A percentile compares a stretch with the other conserved stretches of the same genome.
These are phyloP conservation scores for Acacia pycnantha DNA, from an alignment of 331 rosid genomes.

Conservation along the genomic window DNA sequence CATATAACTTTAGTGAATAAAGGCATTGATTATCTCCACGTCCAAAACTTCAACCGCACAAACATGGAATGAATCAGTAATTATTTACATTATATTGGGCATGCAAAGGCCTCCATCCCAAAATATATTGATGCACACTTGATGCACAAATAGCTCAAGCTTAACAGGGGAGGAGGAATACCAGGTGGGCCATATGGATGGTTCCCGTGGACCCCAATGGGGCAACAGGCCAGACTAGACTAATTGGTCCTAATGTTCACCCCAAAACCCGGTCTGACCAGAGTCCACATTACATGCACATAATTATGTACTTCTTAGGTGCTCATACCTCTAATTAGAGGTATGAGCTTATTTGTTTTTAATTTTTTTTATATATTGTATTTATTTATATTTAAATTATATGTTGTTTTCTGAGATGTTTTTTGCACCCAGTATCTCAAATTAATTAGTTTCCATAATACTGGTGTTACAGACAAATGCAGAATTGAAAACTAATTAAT, in stretches of 20 bases:
- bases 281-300: too few species aligned
- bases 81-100: background rate
- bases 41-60: background rate
- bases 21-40: background rate
- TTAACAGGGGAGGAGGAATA: background rate
- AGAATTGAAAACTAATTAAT: too few species aligned
- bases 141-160: slow-evolving; percentile 6
- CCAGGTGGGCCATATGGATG: background rate
- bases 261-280: background rate
- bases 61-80: background rate
- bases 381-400: too few species aligned
- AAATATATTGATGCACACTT: background rate
- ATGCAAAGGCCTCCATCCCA: background rate
- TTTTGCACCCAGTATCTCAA: too few species aligned
- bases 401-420: too few species aligned
- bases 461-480: too few species aligned
- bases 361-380: too few species aligned
- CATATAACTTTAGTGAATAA: background rate
- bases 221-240: background rate
- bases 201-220: background rate
- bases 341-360: too few species aligned
- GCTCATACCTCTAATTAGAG: too few species aligned
- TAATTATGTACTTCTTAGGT: too few species aligned
- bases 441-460: too few species aligned
- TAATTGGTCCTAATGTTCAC: background rate